phyloP scores from a whole-genome alignment of 768 basidiomycete genomes.

The Auricularia auricula-judae region DNA sequence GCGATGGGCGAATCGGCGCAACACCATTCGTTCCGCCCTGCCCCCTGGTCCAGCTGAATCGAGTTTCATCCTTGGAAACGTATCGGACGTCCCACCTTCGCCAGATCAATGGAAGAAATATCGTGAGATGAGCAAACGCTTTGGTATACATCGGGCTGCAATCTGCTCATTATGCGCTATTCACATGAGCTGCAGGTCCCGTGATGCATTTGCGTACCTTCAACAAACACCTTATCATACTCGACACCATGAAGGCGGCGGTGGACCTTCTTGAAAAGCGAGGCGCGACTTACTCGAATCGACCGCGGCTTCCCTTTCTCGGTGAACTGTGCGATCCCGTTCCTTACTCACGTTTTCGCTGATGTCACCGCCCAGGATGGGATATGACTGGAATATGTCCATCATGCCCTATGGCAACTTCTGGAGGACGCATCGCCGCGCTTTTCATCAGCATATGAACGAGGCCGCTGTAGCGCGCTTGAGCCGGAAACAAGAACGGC shows the following conservation, averaged over 20 bases:
- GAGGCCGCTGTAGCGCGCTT: not conserved
- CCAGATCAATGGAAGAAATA: too few species aligned
- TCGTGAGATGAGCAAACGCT: too few species aligned
- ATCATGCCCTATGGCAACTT: conserved; percentile 5
- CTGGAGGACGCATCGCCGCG: not conserved
- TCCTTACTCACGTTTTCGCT: not conserved
- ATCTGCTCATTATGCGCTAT: too few species aligned
- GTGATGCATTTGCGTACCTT: conserved; percentile 1
- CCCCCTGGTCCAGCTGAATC: too few species aligned
- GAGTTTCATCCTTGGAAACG: too few species aligned
- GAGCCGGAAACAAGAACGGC: not conserved
- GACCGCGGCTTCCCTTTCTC: conserved; percentile 13
- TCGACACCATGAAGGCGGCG: conserved; percentile 11
- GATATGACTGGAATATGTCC: conserved; percentile 1
- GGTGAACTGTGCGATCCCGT: conserved; percentile 4
- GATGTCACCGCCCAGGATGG: not conserved
- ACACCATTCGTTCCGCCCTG: too few species aligned
- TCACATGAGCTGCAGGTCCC: conserved; percentile 11
- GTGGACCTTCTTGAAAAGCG: conserved; percentile 13
- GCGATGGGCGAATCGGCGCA: too few species aligned
- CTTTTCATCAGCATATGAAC: conserved; percentile 5
- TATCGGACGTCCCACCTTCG: too few species aligned
- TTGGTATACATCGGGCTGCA: too few species aligned
- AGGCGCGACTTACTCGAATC: conserved; percentile 10
- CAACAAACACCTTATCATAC: conserved; percentile 11